A percentile compares a stretch with the other conserved stretches of the same genome.
Conservation (phyloP, 2,329 filamentous ascomycete genomes). For the Malbranchea zuffiana region DNA sequence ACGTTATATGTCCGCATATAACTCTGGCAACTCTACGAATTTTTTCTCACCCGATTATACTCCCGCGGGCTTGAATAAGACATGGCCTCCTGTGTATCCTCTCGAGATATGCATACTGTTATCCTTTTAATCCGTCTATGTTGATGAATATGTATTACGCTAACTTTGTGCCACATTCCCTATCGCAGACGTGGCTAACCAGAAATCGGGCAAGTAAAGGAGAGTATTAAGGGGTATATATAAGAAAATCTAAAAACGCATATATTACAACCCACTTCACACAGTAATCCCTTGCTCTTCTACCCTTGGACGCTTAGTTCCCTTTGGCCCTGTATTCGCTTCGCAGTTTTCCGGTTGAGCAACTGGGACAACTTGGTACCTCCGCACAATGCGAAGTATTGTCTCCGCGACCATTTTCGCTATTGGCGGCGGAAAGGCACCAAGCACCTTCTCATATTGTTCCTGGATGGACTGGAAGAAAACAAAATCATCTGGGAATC, state of each 20-base stretch:
- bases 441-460: constrained; percentile 11
- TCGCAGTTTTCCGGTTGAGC: no score
- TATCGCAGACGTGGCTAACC: no score
- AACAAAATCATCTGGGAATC: constrained; percentile 15
- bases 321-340: not conserved
- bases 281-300: not conserved
- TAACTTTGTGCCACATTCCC: no score
- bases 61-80: no score
- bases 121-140: no score
- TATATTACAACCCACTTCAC: not conserved
- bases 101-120: no score
- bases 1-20: no score
- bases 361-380: not conserved
- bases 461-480: constrained; percentile 9
- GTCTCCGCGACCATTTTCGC: constrained; percentile 1
- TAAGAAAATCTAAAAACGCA: not conserved
- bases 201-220: constrained; percentile 3
- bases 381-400: not conserved
- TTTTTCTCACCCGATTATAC: no score
- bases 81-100: no score
- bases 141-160: no score
- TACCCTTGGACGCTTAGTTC: not conserved
- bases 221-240: not conserved
- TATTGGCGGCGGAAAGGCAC: constrained; percentile 13
- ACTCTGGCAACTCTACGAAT: no score